A percentile compares a stretch with the other conserved stretches of the same genome.
These are phyloP conservation scores for Phytopythium boreale DNA, from an alignment of 352 stramenopile genomes.

Conservation along the genomic window DNA sequence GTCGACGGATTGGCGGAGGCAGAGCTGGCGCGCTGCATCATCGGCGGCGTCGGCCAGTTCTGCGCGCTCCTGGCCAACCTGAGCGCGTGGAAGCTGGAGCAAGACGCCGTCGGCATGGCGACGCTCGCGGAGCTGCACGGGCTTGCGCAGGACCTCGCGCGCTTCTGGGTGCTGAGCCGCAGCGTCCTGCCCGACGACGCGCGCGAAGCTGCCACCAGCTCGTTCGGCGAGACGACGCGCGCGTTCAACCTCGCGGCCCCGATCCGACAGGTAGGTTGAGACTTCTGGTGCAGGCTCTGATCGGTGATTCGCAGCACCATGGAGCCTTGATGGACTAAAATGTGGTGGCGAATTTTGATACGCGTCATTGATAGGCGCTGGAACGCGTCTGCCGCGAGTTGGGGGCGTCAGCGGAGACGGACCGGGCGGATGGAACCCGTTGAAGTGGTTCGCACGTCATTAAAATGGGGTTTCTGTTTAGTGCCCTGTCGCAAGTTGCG, in stretches of 20 bases:
- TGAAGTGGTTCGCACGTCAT: not conserved
- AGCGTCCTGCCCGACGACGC: not conserved
- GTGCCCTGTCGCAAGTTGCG: not conserved
- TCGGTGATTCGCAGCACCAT: not conserved
- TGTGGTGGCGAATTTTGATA: not conserved
- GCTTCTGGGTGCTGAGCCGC: constrained; percentile 3
- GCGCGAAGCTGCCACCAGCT: not conserved
- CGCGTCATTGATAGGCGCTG: not conserved
- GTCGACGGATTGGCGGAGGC: not conserved
- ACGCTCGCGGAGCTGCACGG: not conserved
- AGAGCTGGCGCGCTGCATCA: not conserved
- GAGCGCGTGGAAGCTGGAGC: not conserved
- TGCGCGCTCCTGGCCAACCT: not conserved
- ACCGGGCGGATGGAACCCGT: not conserved
- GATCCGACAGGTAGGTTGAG: not conserved
- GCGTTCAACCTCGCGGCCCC: not conserved
- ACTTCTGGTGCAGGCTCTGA: too few species aligned
- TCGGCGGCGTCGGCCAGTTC: not conserved
- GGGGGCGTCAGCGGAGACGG: not conserved
- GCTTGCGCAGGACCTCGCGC: not conserved
- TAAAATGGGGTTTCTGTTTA: not conserved
- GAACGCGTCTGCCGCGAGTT: not conserved
- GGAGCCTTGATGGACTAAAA: not conserved
- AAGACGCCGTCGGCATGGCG: not conserved
- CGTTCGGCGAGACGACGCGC: not conserved